Evolutionary conservation across 1,139 yeast genomes (phyloP).

Genomic region (Zygosaccharomyces sapae): DNA sequence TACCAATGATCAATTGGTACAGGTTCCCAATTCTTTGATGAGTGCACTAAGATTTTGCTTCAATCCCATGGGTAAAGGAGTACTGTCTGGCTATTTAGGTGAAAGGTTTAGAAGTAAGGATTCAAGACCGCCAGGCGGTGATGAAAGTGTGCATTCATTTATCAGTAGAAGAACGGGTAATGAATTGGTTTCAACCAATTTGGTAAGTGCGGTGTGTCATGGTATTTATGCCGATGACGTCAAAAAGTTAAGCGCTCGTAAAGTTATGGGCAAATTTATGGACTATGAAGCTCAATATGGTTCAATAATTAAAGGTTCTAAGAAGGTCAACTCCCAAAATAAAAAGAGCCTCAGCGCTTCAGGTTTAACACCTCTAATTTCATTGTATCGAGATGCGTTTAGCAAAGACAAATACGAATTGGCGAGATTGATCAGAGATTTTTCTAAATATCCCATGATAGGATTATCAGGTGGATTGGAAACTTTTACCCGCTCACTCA

Average conservation of each 20-base stretch:
- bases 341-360: conserved; percentile 12
- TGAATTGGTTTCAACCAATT: conserved; percentile 49
- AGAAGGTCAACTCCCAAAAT: conserved; percentile 17
- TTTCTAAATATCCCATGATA: conserved; percentile 51
- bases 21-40: conserved; percentile 44
- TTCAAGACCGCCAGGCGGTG: conserved; percentile 36
- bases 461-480: conserved; percentile 53
- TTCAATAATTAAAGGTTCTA: conserved; percentile 46
- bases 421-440: conserved; percentile 35
- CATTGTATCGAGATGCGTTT: conserved; percentile 25
- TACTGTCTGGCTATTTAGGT: conserved; percentile 35
- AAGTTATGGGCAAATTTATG: conserved; percentile 51
- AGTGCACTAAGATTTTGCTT: conserved; percentile 43
- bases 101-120: conserved; percentile 38
- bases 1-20: conserved; percentile 41
- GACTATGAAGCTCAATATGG: conserved; percentile 58
- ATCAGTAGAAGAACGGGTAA: conserved; percentile 67
- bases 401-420: conserved; percentile 43
- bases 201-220: conserved; percentile 77
- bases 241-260: conserved; percentile 56
- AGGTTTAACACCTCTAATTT: conserved; percentile 12
- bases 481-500: conserved; percentile 45
- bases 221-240: conserved; percentile 93
- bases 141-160: conserved; percentile 70
- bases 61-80: conserved; percentile 46